Percentiles rank a stretch among this genome's conserved stretches.
Conservation (phyloP, 192 early-diverging fungal genomes). For the Mortierella antarctica region DNA sequence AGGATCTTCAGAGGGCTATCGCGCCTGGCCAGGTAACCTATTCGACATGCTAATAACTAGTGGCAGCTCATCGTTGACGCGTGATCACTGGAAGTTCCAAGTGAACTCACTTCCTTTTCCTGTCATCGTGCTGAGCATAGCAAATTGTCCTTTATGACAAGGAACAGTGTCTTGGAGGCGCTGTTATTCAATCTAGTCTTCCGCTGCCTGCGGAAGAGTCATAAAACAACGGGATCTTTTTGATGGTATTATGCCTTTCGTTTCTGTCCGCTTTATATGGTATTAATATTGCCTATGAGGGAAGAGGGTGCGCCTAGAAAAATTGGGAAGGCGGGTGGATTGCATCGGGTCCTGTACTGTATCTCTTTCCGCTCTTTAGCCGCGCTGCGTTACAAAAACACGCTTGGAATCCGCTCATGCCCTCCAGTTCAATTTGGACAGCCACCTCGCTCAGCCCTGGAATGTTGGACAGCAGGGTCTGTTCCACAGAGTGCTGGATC, state of each 20-base stretch:
- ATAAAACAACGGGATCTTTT: background rate
- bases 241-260: background rate
- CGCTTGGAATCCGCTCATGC: slow-evolving; percentile 32
- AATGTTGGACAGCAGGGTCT: slow-evolving; percentile 58
- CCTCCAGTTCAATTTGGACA: slow-evolving; percentile 62
- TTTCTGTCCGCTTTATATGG: background rate
- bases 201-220: background rate
- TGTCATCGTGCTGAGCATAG: slow-evolving; percentile 13
- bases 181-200: slow-evolving; percentile 54
- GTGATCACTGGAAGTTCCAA: too few species aligned
- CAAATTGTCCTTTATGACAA: slow-evolving; percentile 69
- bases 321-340: too few species aligned
- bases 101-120: background rate
- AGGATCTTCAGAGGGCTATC: slow-evolving; percentile 64
- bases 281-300: background rate
- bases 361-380: slow-evolving; percentile 23
- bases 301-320: background rate
- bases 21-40: slow-evolving; percentile 67
- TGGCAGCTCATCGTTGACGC: too few species aligned
- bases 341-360: background rate
- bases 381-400: slow-evolving; percentile 55
- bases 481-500: slow-evolving; percentile 54
- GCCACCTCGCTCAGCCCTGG: slow-evolving; percentile 62
- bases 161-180: slow-evolving; percentile 75
- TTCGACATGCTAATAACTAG: too few species aligned